phyloP scores from a whole-genome alignment of 2,329 filamentous ascomycete species.

The Arthrobotrys iridis region DNA sequence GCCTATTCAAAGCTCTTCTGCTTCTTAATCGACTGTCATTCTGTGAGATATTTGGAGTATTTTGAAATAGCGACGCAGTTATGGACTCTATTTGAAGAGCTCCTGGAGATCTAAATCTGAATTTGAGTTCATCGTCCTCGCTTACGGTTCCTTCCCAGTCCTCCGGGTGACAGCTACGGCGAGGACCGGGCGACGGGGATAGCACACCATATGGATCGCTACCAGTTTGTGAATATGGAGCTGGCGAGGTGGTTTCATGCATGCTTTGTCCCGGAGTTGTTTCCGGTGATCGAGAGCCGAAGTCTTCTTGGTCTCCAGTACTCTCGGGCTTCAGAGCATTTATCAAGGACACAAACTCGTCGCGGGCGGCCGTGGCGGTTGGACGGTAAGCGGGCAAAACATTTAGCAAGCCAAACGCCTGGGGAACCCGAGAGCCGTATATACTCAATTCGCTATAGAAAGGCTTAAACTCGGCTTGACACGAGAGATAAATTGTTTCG shows the following conservation, averaged over 20 bases:
- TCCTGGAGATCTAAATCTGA: constrained; percentile 7
- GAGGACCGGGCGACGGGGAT: background rate
- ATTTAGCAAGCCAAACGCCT: background rate
- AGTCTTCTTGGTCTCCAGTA: background rate
- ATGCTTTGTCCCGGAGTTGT: background rate
- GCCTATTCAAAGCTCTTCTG: too few species aligned
- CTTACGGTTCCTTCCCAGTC: background rate
- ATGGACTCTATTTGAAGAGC: background rate
- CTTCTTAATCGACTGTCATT: too few species aligned
- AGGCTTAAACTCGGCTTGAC: background rate
- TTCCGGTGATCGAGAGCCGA: background rate
- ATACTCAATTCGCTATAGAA: background rate
- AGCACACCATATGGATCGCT: background rate
- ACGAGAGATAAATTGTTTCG: background rate
- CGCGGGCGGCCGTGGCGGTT: background rate
- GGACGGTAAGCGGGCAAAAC: background rate
- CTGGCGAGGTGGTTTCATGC: background rate
- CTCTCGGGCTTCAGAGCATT: background rate
- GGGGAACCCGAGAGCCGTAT: background rate
- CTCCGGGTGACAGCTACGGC: background rate
- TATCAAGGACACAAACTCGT: background rate
- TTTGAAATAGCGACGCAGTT: background rate
- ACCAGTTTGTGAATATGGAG: background rate
- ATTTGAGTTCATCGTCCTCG: background rate
- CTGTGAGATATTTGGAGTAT: background rate